Percentiles rank a stretch among this genome's conserved stretches.
Evolutionary conservation across 2,329 filamentous ascomycete genomes (phyloP).

Genomic region (Claviceps maximensis): DNA sequence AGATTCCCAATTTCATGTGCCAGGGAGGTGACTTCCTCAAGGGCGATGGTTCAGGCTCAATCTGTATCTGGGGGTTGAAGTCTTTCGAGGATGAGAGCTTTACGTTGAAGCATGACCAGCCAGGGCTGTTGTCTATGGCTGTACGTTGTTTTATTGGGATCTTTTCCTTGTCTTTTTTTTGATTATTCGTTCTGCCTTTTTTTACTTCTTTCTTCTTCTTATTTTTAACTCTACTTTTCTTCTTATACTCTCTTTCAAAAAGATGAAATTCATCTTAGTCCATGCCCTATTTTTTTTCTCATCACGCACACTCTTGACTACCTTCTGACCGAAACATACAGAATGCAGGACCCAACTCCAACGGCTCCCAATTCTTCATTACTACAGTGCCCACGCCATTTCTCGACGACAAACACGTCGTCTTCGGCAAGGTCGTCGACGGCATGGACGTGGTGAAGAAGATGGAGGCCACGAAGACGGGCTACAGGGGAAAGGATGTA

Average conservation of each 20-base stretch:
- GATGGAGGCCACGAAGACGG: conserved; percentile 83
- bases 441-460: conserved; percentile 86
- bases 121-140: conserved; percentile 85
- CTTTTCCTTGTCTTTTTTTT: not conserved
- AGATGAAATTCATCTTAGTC: too few species aligned
- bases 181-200: too few species aligned
- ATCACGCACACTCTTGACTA: too few species aligned
- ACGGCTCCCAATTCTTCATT: conserved; percentile 96
- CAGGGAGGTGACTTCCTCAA: conserved; percentile 95
- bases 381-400: conserved; percentile 79
- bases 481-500: conserved; percentile 57
- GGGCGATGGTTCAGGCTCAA: conserved; percentile 80
- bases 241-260: too few species aligned
- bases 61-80: conserved; percentile 74
- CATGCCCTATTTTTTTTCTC: too few species aligned
- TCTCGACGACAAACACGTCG: conserved; percentile 84
- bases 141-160: conserved; percentile 35
- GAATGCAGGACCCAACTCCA: conserved; percentile 86
- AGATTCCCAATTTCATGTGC: conserved; percentile 96
- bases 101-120: conserved; percentile 58
- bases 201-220: not conserved
- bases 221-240: too few species aligned
- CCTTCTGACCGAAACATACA: conserved; percentile 20
- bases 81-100: conserved; percentile 91
- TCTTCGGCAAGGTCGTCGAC: conserved; percentile 82